Evolutionary conservation across 768 basidiomycete genomes (phyloP), one percentile per base, ranked within the genome.

Genomic region (Hygrocybe punicea): DNA sequence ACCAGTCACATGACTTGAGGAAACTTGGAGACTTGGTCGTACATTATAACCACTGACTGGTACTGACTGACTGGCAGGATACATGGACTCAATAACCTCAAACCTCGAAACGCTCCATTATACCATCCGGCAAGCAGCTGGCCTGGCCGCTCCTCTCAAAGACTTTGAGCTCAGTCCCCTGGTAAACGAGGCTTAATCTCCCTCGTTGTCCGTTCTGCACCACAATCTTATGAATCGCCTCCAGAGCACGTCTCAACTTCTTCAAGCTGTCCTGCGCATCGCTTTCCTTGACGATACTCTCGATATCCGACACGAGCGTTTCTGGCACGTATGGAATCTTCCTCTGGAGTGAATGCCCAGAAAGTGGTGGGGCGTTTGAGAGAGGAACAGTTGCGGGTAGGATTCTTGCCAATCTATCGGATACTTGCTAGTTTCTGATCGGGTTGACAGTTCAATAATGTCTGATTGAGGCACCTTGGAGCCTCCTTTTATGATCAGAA

Each of bases 351-450:
- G 87, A 40, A 79, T 70, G 0, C 80, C 87, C 53, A 87, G 71
- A 64, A 81, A 84, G 58, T 84, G 76, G 61, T 82, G 78, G 1
- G 78, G 71, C 0, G 86, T 89, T 64, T 85, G 84, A 6, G 89
- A 88, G 54, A 91, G 78, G 65, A 80, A 85, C 10, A 89, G 69
- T 65, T 90, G 88, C 0, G 84, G 81, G 66, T 83, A 88, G 1
- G 74, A 71, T 11, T 87, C 84, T 25, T 63, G 71, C 86, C 86
- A 89, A 62, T 85, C 73, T 57, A 74, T 73, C 3, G 66, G 62
- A 9, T 56, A 58, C 34, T 65, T 62, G 47, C 65, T 71, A 13
- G 54, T 66, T 33, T 67, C 63, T 6, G 76, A 73, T 35, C 76
- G 73, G 2, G 82, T 82, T 16, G 73, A 74, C n/a, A 82, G 64